Conservation (phyloP, 768 basidiomycete species). For the Tubosaeta sp. region DNA sequence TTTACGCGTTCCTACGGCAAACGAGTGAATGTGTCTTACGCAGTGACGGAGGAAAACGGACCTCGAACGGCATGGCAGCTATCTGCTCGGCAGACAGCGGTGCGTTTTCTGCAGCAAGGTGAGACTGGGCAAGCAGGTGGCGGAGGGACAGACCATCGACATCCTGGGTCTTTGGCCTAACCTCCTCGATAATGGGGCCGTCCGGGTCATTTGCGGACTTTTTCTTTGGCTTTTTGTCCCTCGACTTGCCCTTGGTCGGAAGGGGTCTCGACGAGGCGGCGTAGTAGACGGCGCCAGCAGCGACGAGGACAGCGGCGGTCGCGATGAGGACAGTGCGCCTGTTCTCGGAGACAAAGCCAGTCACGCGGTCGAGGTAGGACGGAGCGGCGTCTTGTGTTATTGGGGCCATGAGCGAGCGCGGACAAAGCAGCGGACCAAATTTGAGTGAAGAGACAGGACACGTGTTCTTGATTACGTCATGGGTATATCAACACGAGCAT, state of each 20-base stretch:
- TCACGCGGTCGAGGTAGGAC: constrained; percentile 57
- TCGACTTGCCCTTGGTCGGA: constrained; percentile 44
- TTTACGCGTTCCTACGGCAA: constrained; percentile 55
- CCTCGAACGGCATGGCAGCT: constrained; percentile 55
- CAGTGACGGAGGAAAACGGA: constrained; percentile 18
- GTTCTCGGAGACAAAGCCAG: constrained; percentile 70
- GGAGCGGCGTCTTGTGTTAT: constrained; percentile 5
- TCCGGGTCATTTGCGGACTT: constrained; percentile 54
- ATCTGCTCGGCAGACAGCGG: constrained; percentile 54
- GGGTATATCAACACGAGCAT: constrained; percentile 32
- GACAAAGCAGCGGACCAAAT: not conserved
- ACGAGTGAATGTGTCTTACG: constrained; percentile 6
- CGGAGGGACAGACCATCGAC: constrained; percentile 28
- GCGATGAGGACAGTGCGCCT: constrained; percentile 72
- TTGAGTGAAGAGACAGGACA: not conserved
- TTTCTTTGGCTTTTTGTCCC: constrained; percentile 48
- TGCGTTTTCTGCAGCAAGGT: constrained; percentile 34
- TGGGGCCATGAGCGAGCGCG: constrained; percentile 20
- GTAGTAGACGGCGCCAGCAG: constrained; percentile 73
- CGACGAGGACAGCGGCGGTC: constrained; percentile 65
- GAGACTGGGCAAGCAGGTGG: not conserved
- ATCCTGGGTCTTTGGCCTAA: constrained; percentile 41
- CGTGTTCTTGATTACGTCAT: constrained; percentile 25
- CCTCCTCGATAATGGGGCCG: constrained; percentile 80
- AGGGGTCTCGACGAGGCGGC: constrained; percentile 39